phyloP scores from a whole-genome alignment of 768 basidiomycete genomes.

The Lentinula sp. region DNA sequence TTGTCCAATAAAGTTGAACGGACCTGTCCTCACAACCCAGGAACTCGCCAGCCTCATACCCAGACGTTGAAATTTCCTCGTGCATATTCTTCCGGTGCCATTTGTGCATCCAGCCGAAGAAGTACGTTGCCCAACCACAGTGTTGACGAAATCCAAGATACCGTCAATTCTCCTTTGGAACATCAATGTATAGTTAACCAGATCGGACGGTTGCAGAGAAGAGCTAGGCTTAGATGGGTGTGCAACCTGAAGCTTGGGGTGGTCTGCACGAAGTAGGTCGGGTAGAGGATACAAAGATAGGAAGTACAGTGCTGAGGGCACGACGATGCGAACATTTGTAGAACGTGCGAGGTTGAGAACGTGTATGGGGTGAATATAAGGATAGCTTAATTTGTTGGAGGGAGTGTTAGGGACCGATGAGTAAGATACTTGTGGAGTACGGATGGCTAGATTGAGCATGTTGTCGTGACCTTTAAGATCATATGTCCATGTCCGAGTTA shows the following conservation, averaged over 20 bases:
- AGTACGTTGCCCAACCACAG: conserved; percentile 28
- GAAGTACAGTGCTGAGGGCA: conserved; percentile 52
- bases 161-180: conserved; percentile 47
- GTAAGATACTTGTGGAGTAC: conserved; percentile 24
- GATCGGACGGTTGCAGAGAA: conserved; percentile 30
- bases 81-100: conserved; percentile 21
- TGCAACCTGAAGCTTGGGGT: conserved; percentile 43
- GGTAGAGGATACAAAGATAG: conserved; percentile 50
- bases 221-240: conserved; percentile 48
- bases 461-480: conserved; percentile 51
- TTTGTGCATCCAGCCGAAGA: conserved; percentile 23
- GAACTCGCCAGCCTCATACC: conserved; percentile 37
- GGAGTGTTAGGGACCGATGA: background rate
- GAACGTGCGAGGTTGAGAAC: conserved; percentile 52
- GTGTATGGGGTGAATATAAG: conserved; percentile 53
- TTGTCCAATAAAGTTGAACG: conserved; percentile 48
- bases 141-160: conserved; percentile 42
- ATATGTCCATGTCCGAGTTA: conserved; percentile 45
- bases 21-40: conserved; percentile 46
- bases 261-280: conserved; percentile 42
- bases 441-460: conserved; percentile 46
- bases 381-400: conserved; percentile 39
- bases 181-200: conserved; percentile 50
- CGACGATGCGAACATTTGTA: conserved; percentile 36
- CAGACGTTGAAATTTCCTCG: conserved; percentile 35